Percentiles rank a stretch among this genome's conserved stretches.
Conservation (phyloP, 1,284 basidiomycete genomes). For the Phellinidium pouzarii region DNA sequence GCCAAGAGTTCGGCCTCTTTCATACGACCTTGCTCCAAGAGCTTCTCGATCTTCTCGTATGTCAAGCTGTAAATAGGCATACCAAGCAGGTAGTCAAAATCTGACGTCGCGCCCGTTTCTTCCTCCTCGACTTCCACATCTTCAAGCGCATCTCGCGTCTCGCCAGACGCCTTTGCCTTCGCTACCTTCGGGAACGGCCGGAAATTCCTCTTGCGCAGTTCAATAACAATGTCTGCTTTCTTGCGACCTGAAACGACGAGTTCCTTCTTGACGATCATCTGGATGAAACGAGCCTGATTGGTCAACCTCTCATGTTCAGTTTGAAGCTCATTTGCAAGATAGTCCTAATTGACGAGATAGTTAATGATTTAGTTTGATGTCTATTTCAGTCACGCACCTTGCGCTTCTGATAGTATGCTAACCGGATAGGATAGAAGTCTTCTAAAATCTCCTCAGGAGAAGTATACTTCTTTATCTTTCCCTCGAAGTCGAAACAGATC, state of each 20-base stretch:
- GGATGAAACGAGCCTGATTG: slow-evolving; percentile 95
- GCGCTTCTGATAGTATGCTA: slow-evolving; percentile 90
- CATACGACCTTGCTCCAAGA: slow-evolving; percentile 72
- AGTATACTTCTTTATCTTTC: slow-evolving; percentile 93
- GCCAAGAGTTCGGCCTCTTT: slow-evolving; percentile 82
- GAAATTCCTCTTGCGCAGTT: slow-evolving; percentile 84
- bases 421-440: slow-evolving; percentile 87
- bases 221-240: slow-evolving; percentile 79
- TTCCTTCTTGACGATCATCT: slow-evolving; percentile 90
- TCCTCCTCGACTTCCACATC: slow-evolving; percentile 42
- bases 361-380: neutral
- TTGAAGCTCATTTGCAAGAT: slow-evolving; percentile 82
- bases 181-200: slow-evolving; percentile 79
- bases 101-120: slow-evolving; percentile 43
- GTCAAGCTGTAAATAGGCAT: slow-evolving; percentile 97
- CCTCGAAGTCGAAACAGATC: slow-evolving; percentile 96
- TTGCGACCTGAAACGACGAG: slow-evolving; percentile 92
- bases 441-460: slow-evolving; percentile 89
- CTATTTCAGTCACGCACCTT: slow-evolving; percentile 50
- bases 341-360: slow-evolving; percentile 50
- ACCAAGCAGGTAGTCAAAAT: slow-evolving; percentile 91
- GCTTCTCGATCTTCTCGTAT: slow-evolving; percentile 88
- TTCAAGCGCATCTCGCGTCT: slow-evolving; percentile 60
- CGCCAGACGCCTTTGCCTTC: slow-evolving; percentile 67
- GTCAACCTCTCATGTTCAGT: slow-evolving; percentile 77